Base-by-base conservation (phyloP, 768 basidiomycete species). In the Pholiota molesta region DNA sequence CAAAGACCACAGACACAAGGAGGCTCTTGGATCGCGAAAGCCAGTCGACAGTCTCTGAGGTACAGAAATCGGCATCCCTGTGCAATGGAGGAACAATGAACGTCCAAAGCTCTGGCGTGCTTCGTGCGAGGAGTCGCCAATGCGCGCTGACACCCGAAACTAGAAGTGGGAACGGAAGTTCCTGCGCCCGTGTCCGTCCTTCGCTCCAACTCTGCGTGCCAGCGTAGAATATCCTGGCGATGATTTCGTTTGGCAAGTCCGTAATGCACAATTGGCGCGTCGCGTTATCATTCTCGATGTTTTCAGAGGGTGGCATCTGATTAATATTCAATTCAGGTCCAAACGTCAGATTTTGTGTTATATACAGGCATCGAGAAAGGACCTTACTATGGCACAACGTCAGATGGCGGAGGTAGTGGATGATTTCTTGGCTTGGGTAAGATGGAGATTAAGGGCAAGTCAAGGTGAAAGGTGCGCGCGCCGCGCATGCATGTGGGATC, bases 61-160 rank as follows among this genome's bases (percentile, higher is more conserved):
- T 39, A 51, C 63, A 63, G 31, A 26, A 45, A 5, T 57, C 40
- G 11, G 28, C 19, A 26, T 59, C 54, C 47, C 60, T 53, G 19
- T 65, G 60, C 13, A 69, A 21, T n/a, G 66, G 68, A 16, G 62
- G 62, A 17, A 59, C 29, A 29, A 66, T 62, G 39, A 60, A 62
- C n/a, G 59, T 53, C 69, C 69, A 70, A 2, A 70, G 65, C 33
- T 62, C 56, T 17, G 65, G 69, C 3, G 61, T 63, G 13, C 33
- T 55, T 28, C 55, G 52, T 33, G 69, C 62, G 17, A 70, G 39
- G 13, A 42, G 49, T 17, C 59, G 65, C 69, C 67, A 70, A 21
- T 61, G 59, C 10, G 21, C 31, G 35, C 65, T 66, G 19, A 65
- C 56, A 10, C 51, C 39, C 8, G 63, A 66, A 28, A 66, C 56